Conservation (phyloP, 2,329 filamentous ascomycete genomes). For the Daldinia sp. region DNA sequence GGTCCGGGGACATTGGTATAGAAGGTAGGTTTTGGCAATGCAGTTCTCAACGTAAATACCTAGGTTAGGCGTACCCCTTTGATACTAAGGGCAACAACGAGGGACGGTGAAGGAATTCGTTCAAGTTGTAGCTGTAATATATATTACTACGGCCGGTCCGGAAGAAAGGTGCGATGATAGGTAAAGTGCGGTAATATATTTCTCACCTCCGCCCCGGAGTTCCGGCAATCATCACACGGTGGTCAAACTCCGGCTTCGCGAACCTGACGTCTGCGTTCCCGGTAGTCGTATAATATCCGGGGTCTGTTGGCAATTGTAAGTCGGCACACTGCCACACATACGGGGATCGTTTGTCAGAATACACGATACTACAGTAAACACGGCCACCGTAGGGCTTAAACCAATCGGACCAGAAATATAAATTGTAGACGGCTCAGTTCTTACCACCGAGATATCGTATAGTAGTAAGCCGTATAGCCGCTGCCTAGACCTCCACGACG, state of each 20-base stretch:
- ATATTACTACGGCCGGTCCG: not conserved
- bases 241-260: not conserved
- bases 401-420: not conserved
- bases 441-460: not conserved
- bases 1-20: too few species aligned
- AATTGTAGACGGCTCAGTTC: not conserved
- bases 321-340: not conserved
- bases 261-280: not conserved
- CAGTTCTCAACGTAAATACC: not conserved
- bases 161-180: not conserved
- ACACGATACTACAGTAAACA: too few species aligned
- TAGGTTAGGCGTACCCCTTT: too few species aligned
- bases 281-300: too few species aligned
- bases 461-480: conserved; percentile 23
- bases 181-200: not conserved
- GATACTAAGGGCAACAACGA: too few species aligned
- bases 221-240: conserved; percentile 6
- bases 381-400: too few species aligned
- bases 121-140: not conserved
- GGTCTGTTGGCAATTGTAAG: too few species aligned
- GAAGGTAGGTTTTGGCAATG: not conserved
- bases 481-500: not conserved
- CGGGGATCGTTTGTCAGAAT: not conserved
- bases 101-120: too few species aligned
- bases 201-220: not conserved